phyloP scores from a whole-genome alignment of 1,139 yeast species.

The Hansenula sp. region DNA sequence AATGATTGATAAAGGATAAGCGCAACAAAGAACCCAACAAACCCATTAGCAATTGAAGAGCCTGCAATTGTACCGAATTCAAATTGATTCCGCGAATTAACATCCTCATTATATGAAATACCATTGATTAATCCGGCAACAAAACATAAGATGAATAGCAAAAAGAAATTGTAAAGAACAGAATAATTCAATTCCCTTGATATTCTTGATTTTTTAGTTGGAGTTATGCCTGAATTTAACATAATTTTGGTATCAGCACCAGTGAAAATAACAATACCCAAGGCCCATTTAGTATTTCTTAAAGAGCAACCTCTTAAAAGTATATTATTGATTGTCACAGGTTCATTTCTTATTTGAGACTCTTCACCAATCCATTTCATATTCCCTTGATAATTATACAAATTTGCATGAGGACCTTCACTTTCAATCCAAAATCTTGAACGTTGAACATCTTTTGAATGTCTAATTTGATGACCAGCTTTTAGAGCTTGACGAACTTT shows the following conservation, averaged over 20 bases:
- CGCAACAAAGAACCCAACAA: slow-evolving; percentile 83
- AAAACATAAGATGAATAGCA: slow-evolving; percentile 76
- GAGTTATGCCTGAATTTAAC: slow-evolving; percentile 91
- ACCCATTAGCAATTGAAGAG: slow-evolving; percentile 73
- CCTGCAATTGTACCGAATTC: slow-evolving; percentile 63
- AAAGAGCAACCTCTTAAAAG: slow-evolving; percentile 88
- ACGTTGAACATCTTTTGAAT: slow-evolving; percentile 68
- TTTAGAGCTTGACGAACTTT: slow-evolving; percentile 74
- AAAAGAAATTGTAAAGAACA: slow-evolving; percentile 71
- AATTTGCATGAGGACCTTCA: slow-evolving; percentile 83
- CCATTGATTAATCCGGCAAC: slow-evolving; percentile 84
- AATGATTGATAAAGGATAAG: slow-evolving; percentile 85
- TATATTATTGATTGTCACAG: slow-evolving; percentile 75
- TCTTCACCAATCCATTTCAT: slow-evolving; percentile 36
- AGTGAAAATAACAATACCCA: slow-evolving; percentile 85
- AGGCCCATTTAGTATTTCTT: slow-evolving; percentile 90
- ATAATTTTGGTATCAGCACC: slow-evolving; percentile 90
- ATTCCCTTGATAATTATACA: slow-evolving; percentile 80
- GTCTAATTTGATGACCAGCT: slow-evolving; percentile 63
- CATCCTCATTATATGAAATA: slow-evolving; percentile 49
- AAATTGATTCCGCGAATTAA: slow-evolving; percentile 61
- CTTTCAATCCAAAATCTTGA: slow-evolving; percentile 83
- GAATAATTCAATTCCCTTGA: slow-evolving; percentile 80
- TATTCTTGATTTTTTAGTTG: slow-evolving; percentile 81
- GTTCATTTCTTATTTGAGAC: slow-evolving; percentile 50